Evolutionary conservation across 2,329 filamentous ascomycete genomes (phyloP).

Genomic region (Pseudogymnoascus sp.): DNA sequence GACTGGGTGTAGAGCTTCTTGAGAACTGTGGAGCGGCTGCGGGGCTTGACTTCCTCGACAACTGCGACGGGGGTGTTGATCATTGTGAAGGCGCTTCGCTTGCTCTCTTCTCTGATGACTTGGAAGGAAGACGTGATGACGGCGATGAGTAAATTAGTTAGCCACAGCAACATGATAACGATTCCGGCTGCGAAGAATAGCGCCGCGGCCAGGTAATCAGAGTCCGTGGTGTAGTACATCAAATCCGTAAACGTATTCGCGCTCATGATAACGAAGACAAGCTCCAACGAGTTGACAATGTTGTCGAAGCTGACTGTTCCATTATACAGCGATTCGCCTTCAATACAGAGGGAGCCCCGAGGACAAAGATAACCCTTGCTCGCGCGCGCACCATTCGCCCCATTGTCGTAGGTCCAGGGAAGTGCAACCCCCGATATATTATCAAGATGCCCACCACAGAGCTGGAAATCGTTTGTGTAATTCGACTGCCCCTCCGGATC

Average conservation of each 20-base stretch:
- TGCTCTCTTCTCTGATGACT: constrained; percentile 93
- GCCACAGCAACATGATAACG: constrained; percentile 90
- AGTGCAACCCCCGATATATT: constrained; percentile 44
- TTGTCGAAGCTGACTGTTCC: constrained; percentile 92
- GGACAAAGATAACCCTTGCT: constrained; percentile 88
- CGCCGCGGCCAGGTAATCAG: constrained; percentile 79
- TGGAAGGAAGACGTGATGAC: constrained; percentile 99
- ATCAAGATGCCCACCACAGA: constrained; percentile 77
- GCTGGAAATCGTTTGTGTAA: constrained; percentile 59
- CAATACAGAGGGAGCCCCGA: constrained; percentile 69
- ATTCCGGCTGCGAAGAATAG: constrained; percentile 68
- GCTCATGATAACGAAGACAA: constrained; percentile 97
- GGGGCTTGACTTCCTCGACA: constrained; percentile 25
- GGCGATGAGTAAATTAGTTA: constrained; percentile 88
- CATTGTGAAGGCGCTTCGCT: constrained; percentile 82
- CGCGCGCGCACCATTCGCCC: constrained; percentile 40
- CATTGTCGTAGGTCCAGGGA: constrained; percentile 59
- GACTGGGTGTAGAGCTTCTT: constrained; percentile 70
- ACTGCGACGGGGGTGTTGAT: constrained; percentile 43
- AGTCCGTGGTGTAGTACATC: constrained; percentile 87
- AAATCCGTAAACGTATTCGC: constrained; percentile 94
- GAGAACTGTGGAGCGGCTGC: constrained; percentile 41
- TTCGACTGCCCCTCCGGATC: constrained; percentile 52
- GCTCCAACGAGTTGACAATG: constrained; percentile 79
- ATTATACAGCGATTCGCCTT: constrained; percentile 70